phyloP scores from a whole-genome alignment of 2,329 filamentous ascomycete genomes.

The Apiospora saccharicola region DNA sequence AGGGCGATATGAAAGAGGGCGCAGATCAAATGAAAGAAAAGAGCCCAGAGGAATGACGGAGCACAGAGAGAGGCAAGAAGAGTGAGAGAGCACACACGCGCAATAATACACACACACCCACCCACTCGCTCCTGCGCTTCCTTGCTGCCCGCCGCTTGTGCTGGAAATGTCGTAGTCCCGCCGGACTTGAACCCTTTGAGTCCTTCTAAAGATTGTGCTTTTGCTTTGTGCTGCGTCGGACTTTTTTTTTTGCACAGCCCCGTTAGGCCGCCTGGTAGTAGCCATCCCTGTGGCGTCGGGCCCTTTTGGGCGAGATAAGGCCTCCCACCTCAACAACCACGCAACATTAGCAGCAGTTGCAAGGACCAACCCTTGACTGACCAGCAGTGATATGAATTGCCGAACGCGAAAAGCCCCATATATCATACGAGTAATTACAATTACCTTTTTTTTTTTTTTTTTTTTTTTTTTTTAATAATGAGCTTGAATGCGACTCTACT shows the following conservation, averaged over 20 bases:
- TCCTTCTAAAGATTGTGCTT: slow-evolving; percentile 14
- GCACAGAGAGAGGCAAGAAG: background rate
- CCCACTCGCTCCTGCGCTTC: slow-evolving; percentile 2
- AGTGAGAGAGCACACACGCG: background rate
- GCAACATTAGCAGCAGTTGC: background rate
- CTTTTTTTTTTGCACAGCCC: slow-evolving; percentile 12
- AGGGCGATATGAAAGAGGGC: slow-evolving; percentile 19
- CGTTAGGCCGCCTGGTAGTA: slow-evolving; percentile 8
- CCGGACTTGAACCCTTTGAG: slow-evolving; percentile 21
- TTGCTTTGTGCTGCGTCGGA: slow-evolving; percentile 1
- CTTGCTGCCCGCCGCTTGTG: slow-evolving; percentile 17
- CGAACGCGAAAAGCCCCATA: background rate
- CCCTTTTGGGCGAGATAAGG: slow-evolving; percentile 1
- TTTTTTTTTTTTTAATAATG: background rate
- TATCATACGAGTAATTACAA: background rate
- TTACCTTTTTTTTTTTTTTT: background rate
- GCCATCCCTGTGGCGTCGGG: background rate
- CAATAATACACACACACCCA: slow-evolving; percentile 21
- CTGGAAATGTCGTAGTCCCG: slow-evolving; percentile 20
- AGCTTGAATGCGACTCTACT: background rate
- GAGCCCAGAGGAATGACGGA: slow-evolving; percentile 2
- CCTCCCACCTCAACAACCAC: background rate
- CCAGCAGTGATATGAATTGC: background rate
- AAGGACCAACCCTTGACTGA: background rate
- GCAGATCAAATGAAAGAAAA: slow-evolving; percentile 16